Conservation (phyloP, 208 protist genomes). For the Plasmodiophora brassicae region DNA sequence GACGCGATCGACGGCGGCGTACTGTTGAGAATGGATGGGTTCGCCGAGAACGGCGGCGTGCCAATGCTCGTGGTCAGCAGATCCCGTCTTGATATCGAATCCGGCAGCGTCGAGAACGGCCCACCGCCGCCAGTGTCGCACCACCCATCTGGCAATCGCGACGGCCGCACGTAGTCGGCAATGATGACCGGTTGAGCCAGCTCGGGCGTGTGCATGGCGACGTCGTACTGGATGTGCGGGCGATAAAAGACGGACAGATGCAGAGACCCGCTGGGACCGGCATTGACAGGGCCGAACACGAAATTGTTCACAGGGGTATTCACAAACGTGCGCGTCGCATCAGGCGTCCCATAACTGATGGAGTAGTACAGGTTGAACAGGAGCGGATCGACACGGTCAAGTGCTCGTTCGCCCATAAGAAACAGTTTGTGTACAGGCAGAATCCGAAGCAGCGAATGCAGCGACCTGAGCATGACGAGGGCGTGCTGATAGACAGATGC, state of each 20-base stretch:
- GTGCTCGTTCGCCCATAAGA: not conserved
- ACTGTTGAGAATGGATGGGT: too few relatives aligned
- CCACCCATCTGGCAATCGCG: too few relatives aligned
- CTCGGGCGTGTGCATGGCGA: not conserved
- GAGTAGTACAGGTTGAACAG: not conserved
- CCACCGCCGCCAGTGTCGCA: too few relatives aligned
- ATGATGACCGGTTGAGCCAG: not conserved
- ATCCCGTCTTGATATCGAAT: too few relatives aligned
- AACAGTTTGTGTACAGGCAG: not conserved
- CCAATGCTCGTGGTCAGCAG: too few relatives aligned
- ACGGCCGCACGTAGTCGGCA: not conserved
- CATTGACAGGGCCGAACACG: not conserved
- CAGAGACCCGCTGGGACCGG: not conserved
- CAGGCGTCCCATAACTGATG: not conserved
- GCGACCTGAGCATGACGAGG: not conserved
- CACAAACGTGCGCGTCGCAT: not conserved
- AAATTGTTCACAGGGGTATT: not conserved
- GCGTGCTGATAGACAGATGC: not conserved
- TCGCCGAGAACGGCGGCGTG: too few relatives aligned
- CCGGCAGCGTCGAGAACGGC: too few relatives aligned
- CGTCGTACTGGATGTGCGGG: not conserved
- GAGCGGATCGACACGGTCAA: not conserved
- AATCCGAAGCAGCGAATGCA: not conserved
- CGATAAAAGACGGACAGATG: not conserved
- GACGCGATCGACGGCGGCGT: too few relatives aligned